Evolutionary conservation across 192 early-diverging fungal genomes (phyloP).

Genomic region (Entrophospora sp.): DNA sequence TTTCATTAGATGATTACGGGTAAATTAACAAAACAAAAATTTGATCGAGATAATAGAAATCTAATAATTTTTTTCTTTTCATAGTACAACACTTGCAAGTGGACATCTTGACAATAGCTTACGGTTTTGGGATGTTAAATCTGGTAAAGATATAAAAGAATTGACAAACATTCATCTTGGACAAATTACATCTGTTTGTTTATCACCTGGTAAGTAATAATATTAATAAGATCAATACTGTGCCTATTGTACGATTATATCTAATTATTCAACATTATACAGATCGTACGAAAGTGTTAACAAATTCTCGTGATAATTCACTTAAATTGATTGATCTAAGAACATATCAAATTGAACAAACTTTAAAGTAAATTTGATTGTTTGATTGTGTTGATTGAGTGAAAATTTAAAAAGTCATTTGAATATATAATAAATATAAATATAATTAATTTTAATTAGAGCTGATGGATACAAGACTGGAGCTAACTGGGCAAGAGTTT

Average conservation of each 20-base stretch:
- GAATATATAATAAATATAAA: no score
- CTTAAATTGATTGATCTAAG: constrained; percentile 74
- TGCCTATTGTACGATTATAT: no score
- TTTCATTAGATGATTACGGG: constrained; percentile 68
- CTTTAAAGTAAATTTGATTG: constrained; percentile 43
- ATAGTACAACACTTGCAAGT: constrained; percentile 68
- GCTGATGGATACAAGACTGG: constrained; percentile 73
- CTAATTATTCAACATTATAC: no score
- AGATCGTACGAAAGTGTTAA: constrained; percentile 71
- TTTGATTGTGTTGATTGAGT: no score
- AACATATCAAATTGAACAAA: constrained; percentile 63
- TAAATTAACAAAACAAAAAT: constrained; percentile 11
- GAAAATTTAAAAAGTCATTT: no score
- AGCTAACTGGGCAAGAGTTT: constrained; percentile 83
- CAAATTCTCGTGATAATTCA: constrained; percentile 91
- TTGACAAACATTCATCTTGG: constrained; percentile 77
- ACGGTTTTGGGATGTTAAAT: constrained; percentile 82
- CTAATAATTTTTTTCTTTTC: not conserved
- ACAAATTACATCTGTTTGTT: constrained; percentile 79
- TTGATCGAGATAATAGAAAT: not conserved
- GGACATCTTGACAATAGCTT: constrained; percentile 93
- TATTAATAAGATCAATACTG: no score
- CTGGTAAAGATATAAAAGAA: constrained; percentile 74
- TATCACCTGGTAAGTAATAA: constrained; percentile 50
- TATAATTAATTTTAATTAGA: no score